These are phyloP conservation scores for Penicillium sclerotigenum DNA, from an alignment of 2,329 filamentous ascomycete genomes.

Conservation along the genomic window DNA sequence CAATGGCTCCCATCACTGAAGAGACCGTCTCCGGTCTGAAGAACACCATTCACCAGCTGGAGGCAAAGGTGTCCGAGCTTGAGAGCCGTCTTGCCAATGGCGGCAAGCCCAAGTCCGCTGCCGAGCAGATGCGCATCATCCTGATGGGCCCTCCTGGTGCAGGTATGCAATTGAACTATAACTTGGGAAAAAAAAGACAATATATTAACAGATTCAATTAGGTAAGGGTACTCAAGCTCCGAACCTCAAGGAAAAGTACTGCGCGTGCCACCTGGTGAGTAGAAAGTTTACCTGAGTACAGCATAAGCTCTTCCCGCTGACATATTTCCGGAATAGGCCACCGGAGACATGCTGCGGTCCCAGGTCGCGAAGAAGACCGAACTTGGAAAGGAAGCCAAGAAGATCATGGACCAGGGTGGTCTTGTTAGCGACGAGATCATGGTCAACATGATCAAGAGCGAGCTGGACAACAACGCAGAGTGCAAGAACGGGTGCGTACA, in stretches of 20 bases:
- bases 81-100: conserved; percentile 64
- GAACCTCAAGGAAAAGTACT: conserved; percentile 97
- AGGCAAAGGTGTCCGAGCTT: conserved; percentile 79
- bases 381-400: conserved; percentile 94
- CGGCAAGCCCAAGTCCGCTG: conserved; percentile 49
- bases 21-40: conserved; percentile 77
- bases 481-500: conserved; percentile 84
- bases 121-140: conserved; percentile 84
- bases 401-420: conserved; percentile 99
- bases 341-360: conserved; percentile 97
- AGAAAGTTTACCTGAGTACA: neutral
- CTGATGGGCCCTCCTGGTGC: conserved; percentile 96
- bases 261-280: conserved; percentile 90
- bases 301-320: conserved; percentile 11
- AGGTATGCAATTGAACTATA: conserved; percentile 55
- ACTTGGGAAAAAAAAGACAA: neutral
- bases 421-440: conserved; percentile 98
- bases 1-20: conserved; percentile 87
- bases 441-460: conserved; percentile 98
- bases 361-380: conserved; percentile 97
- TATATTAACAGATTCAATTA: conserved; percentile 42
- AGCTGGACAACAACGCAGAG: conserved; percentile 89
- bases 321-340: conserved; percentile 61
- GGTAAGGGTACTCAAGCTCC: conserved; percentile 99
- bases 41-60: conserved; percentile 76